These are phyloP conservation scores for Cadophora malorum DNA, from an alignment of 2,329 filamentous ascomycete species.

Conservation along the genomic window DNA sequence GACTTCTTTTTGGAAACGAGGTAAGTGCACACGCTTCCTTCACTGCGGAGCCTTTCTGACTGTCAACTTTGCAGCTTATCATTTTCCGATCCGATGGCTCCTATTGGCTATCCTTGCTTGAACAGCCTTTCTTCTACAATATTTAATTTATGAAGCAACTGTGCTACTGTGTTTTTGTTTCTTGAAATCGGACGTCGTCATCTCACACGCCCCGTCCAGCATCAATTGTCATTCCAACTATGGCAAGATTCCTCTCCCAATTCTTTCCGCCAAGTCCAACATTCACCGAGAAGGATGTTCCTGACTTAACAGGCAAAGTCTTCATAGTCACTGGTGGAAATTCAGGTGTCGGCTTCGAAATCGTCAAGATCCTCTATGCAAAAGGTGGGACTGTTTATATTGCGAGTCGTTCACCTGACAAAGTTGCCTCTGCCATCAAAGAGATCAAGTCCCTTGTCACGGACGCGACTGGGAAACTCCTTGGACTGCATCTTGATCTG, in stretches of 20 bases:
- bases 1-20: background rate
- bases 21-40: background rate
- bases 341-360: slow-evolving; percentile 46
- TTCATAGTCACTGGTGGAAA: slow-evolving; percentile 50
- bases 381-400: slow-evolving; percentile 52
- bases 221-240: background rate
- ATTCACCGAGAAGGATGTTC: slow-evolving; percentile 51
- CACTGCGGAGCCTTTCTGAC: background rate
- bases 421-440: slow-evolving; percentile 39
- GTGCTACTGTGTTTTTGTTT: background rate
- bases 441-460: slow-evolving; percentile 48
- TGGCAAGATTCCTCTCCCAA: slow-evolving; percentile 27
- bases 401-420: slow-evolving; percentile 48
- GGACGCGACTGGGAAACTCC: slow-evolving; percentile 43
- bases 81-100: background rate
- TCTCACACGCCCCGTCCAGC: background rate
- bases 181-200: background rate
- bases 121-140: background rate
- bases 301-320: slow-evolving; percentile 48
- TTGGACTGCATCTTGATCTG: slow-evolving; percentile 48
- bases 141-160: background rate
- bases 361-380: slow-evolving; percentile 48
- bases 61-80: background rate
- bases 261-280: slow-evolving; percentile 47
- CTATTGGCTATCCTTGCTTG: background rate